These are phyloP conservation scores for Ophiosphaerella korrae DNA, from an alignment of 2,329 filamentous ascomycete genomes.

Conservation along the genomic window DNA sequence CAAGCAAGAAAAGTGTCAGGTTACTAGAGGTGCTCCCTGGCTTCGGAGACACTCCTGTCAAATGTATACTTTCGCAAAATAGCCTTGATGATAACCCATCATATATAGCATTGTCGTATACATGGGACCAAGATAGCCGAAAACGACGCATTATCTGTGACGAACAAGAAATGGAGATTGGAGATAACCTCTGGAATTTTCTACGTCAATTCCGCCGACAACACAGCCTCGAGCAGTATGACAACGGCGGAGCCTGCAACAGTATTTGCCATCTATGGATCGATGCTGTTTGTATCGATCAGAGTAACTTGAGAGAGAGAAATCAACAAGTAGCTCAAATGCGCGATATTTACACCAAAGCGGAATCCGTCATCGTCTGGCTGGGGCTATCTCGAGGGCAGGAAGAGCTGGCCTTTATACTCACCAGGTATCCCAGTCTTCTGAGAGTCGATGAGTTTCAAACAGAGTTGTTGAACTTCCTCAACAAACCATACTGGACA, in stretches of 20 bases:
- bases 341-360: not conserved
- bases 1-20: not conserved
- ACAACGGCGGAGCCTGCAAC: not conserved
- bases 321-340: conserved; percentile 6
- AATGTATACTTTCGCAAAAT: conserved; percentile 2
- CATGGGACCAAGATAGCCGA: conserved; percentile 15
- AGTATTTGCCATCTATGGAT: conserved; percentile 12
- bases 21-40: not conserved
- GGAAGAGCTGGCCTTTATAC: conserved; percentile 1
- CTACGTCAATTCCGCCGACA: conserved; percentile 16
- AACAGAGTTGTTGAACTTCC: not conserved
- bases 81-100: conserved; percentile 13
- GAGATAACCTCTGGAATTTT: conserved; percentile 19
- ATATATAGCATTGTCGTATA: conserved; percentile 21
- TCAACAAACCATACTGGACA: conserved; percentile 3
- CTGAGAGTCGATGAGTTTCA: not conserved
- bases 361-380: conserved; percentile 2
- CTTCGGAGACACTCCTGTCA: not conserved
- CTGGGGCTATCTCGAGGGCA: not conserved
- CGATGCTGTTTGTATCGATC: conserved; percentile 20
- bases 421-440: not conserved
- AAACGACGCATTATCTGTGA: conserved; percentile 8
- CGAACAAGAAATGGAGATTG: conserved; percentile 8
- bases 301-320: conserved; percentile 14
- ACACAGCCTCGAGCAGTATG: conserved; percentile 5